Evolutionary conservation across 164 flowering plant genomes (phyloP), one percentile per base, ranked within the genome.

Genomic region (Aristolochia fimbriata): DNA sequence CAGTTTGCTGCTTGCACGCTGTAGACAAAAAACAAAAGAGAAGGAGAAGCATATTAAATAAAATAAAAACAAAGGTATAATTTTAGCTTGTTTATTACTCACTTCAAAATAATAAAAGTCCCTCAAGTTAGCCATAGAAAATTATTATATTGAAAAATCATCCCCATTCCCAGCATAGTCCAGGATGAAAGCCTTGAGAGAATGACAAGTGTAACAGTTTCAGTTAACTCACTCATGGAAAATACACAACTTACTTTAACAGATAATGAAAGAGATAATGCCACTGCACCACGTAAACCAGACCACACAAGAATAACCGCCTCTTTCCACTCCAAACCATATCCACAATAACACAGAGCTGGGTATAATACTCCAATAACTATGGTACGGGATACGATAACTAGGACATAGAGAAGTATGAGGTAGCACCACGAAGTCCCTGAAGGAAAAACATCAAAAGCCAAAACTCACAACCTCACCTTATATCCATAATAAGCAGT

Each of bases 251-350:
- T 80, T 84, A 68, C 98, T 81, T 88, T 85, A 21, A 92, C 89
- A 11, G 98, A 88, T 8, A 92, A 68, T 24, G 98, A 85, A 45
- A 92, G 86, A 11, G 98, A 74, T 64, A 92, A 69, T 27, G 98
- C 96, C 54, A 92, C 96, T 47, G 95, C 98, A 47, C 98, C 96
- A 62, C 98, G 80, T 60, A 92, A 70, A 53, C 98, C 98, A 51
- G 96, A 85, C 98, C 98, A 92, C 37, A 71, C 76, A 58, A 92
- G 86, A 65, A 92, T 81, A 22, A 62, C 72, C 47, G 96, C 98
- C 73, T 92, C 98, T 73, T 81, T 88, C 95, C 91, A 87, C 51
- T 92, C 91, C 74, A 92, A 69, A 57, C 98, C 98, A 79, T 92
- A 92, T 55, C 96, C 98, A 78, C 87, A 84, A 64, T 80, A 81